Evolutionary conservation across 1,284 basidiomycete genomes (phyloP), one percentile per base, ranked within the genome.

Genomic region (Ustilago hordei): DNA sequence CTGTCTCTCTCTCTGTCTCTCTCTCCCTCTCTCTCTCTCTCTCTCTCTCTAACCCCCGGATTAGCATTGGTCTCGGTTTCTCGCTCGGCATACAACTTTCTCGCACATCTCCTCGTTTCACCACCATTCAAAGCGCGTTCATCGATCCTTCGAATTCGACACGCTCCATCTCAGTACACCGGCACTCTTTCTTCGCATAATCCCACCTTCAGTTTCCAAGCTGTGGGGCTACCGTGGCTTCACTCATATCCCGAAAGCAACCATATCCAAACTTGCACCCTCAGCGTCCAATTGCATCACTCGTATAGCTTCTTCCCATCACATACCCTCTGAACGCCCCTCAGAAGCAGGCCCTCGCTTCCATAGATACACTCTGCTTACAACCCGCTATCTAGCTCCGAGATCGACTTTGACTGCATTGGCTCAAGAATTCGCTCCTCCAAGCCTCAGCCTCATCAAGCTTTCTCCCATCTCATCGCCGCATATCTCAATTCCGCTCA

Each of bases 301-400:
- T 65, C 47, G 23, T 34, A 11, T 52, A 45, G 54, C 58, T 59
- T 39, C 43, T 7, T 19, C 19, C n/a, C 43, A 15, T 45, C 7
- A 45, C 43, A 45, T 19, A 28, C 43, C 2, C 13, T 19, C n/a
- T 19, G n/a, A 45, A 19, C 1, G n/a, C n/a, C 17, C 5, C 13
- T 19, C n/a, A 8, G n/a, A 8, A n/a, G 15, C 19, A 45, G 43
- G n/a, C n/a, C 43, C 4, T 45, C 43, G 4, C n/a, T 45, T 45
- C 43, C 43, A 7, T 19, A 5, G n/a, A 19, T 11, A 11, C 43
- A 7, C 8, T 45, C 19, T 19, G 43, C 11, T 19, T 19, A 15
- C 6, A 8, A 19, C 19, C 43, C 19, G n/a, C 43, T 15, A 19
- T 19, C 7, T 11, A 19, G 43, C 43, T 45, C n/a, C 17, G 12